These are phyloP conservation scores for Eucalyptus paniculata DNA, from an alignment of 345 rosid genomes.

Conservation along the genomic window DNA sequence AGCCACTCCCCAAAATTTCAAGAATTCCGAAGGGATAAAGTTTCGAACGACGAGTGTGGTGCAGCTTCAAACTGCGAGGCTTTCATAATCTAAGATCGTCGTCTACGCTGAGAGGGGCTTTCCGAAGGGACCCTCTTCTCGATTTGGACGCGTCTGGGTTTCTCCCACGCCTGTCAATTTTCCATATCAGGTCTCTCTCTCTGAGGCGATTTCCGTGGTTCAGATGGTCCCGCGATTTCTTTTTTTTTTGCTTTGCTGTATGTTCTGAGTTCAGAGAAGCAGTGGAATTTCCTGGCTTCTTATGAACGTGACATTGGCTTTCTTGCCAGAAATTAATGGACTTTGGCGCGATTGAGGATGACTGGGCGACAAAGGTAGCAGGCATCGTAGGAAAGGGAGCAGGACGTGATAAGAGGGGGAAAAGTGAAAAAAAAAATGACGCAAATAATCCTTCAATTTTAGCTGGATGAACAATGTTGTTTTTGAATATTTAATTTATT, in stretches of 20 bases:
- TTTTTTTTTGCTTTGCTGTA: not conserved
- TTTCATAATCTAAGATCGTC: not conserved
- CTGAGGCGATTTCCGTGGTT: not conserved
- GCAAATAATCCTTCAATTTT: too few species aligned
- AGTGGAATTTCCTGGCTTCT: too few species aligned
- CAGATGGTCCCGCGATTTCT: not conserved
- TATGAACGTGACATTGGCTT: not conserved
- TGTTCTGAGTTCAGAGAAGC: not conserved
- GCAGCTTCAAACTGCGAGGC: conserved; percentile 18
- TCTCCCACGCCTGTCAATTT: not conserved
- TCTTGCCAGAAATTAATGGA: not conserved
- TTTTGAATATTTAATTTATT: not conserved
- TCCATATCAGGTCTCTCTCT: not conserved
- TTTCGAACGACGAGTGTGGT: conserved; percentile 23
- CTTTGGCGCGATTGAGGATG: not conserved
- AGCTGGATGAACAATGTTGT: too few species aligned
- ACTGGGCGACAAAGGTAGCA: not conserved
- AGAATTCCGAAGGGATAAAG: conserved; percentile 18
- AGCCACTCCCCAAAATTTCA: not conserved
- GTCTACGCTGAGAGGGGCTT: not conserved
- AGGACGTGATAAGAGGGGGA: not conserved
- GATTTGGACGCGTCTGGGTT: not conserved
- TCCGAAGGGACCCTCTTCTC: not conserved
- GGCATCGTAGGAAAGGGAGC: not conserved
- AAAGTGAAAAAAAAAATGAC: too few species aligned